Base-by-base conservation (phyloP, 768 basidiomycete species). In the Collybia sp. region DNA sequence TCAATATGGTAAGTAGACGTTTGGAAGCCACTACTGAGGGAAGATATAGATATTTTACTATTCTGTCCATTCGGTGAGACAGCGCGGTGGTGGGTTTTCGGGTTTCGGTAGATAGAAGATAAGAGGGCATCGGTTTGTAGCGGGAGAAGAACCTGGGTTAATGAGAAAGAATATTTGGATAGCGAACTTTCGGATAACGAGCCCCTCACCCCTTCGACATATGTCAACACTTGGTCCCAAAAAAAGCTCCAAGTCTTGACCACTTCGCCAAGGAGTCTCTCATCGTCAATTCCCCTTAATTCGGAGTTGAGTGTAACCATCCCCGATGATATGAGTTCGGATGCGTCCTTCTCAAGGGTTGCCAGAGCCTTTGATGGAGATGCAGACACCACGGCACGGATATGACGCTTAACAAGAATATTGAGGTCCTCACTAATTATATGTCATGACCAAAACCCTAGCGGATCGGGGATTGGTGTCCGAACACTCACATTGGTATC, bases 241-340 rank as follows among this genome's bases (percentile, higher is more conserved):
- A 96, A 96, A 71, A 95, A 94, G 12, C 76, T 79, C 93, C 93
- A 97, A 13, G 88, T 74, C 54, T 94, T 92, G 1, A 93, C 88
- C 13, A 95, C 75, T 20, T 90, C 75, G 4, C 71, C 70, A 5
- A 94, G 68, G 12, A 97, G 72, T 57, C 85, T 80, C 33, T 85
- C 83, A 36, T 94, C 93, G 19, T 92, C 86, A 8, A 87, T 68
- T 3, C 77, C 82, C 25, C 75, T 70, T 5, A 97, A 72, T 56
- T 90, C 93, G 0, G 91, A 82, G 53, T 90, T 93, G 18, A 97
- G 73, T 2, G 93, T 97, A 43, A 93, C 79, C 91, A 95, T 97
- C 10, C 93, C 93, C 1, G 82, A 76, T 1, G 80, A 80, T 44
- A 95, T 87, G 40, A 97, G 74, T 50, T 93, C 93, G 15, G 80